phyloP scores from a whole-genome alignment of 2,329 filamentous ascomycete species.

The Aspergillus tamarii region DNA sequence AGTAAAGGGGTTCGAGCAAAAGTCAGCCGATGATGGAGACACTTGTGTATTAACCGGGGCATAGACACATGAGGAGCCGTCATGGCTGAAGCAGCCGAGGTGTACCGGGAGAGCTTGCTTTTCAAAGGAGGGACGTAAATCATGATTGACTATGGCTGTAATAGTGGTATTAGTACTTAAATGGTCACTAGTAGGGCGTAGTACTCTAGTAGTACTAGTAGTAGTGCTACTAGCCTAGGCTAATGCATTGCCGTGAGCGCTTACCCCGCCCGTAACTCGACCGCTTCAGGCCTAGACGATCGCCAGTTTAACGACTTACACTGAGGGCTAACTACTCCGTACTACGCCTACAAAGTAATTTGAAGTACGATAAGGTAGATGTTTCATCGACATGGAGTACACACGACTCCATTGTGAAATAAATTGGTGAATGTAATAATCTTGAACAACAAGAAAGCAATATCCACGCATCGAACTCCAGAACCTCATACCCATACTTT shows the following conservation, averaged over 20 bases:
- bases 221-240: constrained; percentile 13
- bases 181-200: neutral
- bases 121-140: neutral
- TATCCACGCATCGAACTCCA: constrained; percentile 37
- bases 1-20: constrained; percentile 14
- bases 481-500: constrained; percentile 35
- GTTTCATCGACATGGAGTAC: neutral
- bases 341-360: neutral
- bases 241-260: neutral
- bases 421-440: constrained; percentile 7
- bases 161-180: neutral
- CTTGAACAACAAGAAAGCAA: constrained; percentile 11
- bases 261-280: constrained; percentile 15
- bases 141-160: neutral
- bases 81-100: constrained; percentile 17
- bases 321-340: neutral
- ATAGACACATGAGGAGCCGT: constrained; percentile 11
- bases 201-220: neutral
- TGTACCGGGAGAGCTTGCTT: neutral
- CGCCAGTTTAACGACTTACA: neutral
- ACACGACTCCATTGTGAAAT: neutral
- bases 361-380: neutral
- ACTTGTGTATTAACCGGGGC: constrained; percentile 14
- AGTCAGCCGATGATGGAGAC: constrained; percentile 4
- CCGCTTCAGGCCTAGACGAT: neutral